Percentiles rank a stretch among this genome's conserved stretches.
These are phyloP conservation scores for Falciphora oryzae DNA, from an alignment of 2,329 filamentous ascomycete genomes.

Conservation along the genomic window DNA sequence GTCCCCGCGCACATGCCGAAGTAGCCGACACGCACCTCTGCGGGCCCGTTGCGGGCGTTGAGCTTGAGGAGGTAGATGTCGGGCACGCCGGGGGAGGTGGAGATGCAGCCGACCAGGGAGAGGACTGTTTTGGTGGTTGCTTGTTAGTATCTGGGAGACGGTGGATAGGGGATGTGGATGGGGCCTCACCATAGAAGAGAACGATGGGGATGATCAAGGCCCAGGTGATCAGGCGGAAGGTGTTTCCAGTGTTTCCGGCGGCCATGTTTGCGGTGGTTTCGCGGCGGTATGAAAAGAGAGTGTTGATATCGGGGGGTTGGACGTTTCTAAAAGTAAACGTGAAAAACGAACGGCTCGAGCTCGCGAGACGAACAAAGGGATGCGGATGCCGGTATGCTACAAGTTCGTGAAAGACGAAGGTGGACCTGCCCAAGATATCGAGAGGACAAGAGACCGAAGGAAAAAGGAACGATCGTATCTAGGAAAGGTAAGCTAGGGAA, in stretches of 20 bases:
- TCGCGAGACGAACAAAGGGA: not conserved
- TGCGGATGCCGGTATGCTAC: not conserved
- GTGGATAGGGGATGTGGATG: not conserved
- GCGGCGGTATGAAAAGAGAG: not conserved
- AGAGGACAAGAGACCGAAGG: slow-evolving; percentile 3
- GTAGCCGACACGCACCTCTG: slow-evolving; percentile 17
- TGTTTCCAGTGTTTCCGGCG: not conserved
- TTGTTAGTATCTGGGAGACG: not conserved
- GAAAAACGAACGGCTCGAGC: not conserved
- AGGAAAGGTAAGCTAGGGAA: not conserved
- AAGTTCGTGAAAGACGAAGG: not conserved
- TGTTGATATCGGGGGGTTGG: not conserved
- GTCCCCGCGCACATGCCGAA: slow-evolving; percentile 17
- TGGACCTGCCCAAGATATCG: slow-evolving; percentile 7
- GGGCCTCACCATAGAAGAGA: slow-evolving; percentile 8
- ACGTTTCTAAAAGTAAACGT: not conserved
- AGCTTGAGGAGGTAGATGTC: slow-evolving; percentile 17
- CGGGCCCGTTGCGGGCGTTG: slow-evolving; percentile 14
- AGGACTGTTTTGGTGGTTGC: slow-evolving; percentile 12
- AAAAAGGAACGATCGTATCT: not conserved
- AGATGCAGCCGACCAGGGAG: slow-evolving; percentile 17
- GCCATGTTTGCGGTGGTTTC: not conserved
- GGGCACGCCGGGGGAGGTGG: slow-evolving; percentile 18
- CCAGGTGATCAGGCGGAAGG: slow-evolving; percentile 5
- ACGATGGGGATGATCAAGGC: slow-evolving; percentile 8